phyloP scores from a whole-genome alignment of 2,329 filamentous ascomycete species.

The Colletotrichum higginsianum region DNA sequence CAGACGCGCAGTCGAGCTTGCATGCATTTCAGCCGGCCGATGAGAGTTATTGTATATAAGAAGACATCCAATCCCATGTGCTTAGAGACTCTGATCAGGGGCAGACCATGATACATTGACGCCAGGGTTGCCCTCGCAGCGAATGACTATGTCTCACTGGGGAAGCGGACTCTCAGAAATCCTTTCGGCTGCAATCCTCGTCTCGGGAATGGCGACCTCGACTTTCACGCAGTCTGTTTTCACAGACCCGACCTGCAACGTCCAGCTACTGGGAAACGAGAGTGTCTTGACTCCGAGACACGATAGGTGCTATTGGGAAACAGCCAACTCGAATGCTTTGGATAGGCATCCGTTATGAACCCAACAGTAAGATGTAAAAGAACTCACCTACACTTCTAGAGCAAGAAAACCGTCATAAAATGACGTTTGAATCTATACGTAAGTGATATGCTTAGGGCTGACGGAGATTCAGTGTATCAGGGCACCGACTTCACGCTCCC shows the following conservation, averaged over 20 bases:
- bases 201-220: slow-evolving; percentile 40
- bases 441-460: not conserved
- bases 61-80: too few species aligned
- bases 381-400: accelerated
- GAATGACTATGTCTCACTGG: not conserved
- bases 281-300: not conserved
- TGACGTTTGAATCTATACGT: not conserved
- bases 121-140: too few species aligned
- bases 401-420: too few species aligned
- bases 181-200: slow-evolving; percentile 32
- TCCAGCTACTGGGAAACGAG: slow-evolving; percentile 2
- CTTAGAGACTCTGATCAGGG: too few species aligned
- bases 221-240: slow-evolving; percentile 42
- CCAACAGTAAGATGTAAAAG: slow-evolving; percentile 12
- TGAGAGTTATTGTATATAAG: too few species aligned
- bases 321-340: slow-evolving; percentile 11
- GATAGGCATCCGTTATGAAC: not conserved
- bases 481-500: slow-evolving; percentile 13
- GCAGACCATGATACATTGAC: too few species aligned
- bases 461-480: not conserved
- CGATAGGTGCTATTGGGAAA: slow-evolving; percentile 21
- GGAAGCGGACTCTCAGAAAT: slow-evolving; percentile 12
- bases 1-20: too few species aligned
- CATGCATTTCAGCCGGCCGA: too few species aligned
- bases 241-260: slow-evolving; percentile 20